These are phyloP conservation scores for Stylosanthes scabra DNA, from an alignment of 331 rosid genomes.

Conservation along the genomic window DNA sequence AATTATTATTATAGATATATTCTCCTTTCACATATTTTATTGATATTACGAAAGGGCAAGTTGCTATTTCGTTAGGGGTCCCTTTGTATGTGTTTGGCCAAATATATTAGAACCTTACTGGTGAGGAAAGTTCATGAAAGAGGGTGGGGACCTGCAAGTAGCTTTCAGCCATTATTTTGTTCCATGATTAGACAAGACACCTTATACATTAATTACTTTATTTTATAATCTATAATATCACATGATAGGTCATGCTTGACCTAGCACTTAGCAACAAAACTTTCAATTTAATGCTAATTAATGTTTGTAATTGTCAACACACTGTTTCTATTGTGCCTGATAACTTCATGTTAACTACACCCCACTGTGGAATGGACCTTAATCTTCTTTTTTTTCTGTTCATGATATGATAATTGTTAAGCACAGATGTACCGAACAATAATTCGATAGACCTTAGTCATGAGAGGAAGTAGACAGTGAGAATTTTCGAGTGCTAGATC, in stretches of 20 bases:
- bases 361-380: not conserved
- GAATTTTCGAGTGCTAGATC: too few relatives aligned
- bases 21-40: not conserved
- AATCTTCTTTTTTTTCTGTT: not conserved
- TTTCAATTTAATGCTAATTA: not conserved
- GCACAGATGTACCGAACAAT: too few relatives aligned
- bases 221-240: not conserved
- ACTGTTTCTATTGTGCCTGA: not conserved
- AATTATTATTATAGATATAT: constrained; percentile 18
- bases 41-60: constrained; percentile 11
- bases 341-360: not conserved
- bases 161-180: constrained; percentile 42
- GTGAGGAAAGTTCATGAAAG: constrained; percentile 31
- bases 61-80: constrained; percentile 38
- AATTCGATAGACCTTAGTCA: too few relatives aligned
- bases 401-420: not conserved
- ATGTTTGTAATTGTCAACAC: not conserved
- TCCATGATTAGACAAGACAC: constrained; percentile 40
- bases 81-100: constrained; percentile 15
- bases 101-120: constrained; percentile 14
- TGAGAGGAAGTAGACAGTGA: too few relatives aligned
- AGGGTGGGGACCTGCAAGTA: constrained; percentile 26
- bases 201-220: constrained; percentile 15
- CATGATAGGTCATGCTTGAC: constrained; percentile 26
- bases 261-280: not conserved